Conservation (phyloP, 345 rosid genomes). For the Stellera chamaejasme region DNA sequence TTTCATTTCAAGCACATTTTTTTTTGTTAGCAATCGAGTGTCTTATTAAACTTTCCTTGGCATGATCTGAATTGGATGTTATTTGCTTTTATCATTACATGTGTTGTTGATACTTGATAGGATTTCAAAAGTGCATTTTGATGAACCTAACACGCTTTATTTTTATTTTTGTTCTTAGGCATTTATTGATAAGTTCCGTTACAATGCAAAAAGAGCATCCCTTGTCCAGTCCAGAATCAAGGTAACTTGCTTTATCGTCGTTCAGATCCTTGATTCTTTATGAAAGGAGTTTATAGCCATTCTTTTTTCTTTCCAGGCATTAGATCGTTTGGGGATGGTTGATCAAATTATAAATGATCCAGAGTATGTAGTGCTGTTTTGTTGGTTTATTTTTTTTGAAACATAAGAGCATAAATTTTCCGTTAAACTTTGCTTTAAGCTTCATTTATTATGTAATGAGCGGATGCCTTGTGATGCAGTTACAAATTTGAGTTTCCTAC, state of each 20-base stretch:
- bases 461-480: constrained; percentile 41
- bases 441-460: constrained; percentile 3
- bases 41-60: not conserved
- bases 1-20: not conserved
- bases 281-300: constrained; percentile 5
- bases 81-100: not conserved
- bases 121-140: constrained; percentile 2
- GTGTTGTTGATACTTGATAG: not conserved
- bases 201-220: constrained; percentile 97
- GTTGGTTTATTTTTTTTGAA: constrained; percentile 5
- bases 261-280: not conserved
- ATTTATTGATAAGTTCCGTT: constrained; percentile 97
- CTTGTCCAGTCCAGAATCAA: constrained; percentile 99
- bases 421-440: constrained; percentile 7
- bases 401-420: constrained; percentile 1
- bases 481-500: constrained; percentile 98
- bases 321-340: constrained; percentile 85
- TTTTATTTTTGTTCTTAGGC: constrained; percentile 43
- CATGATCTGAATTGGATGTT: not conserved
- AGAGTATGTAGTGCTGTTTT: constrained; percentile 50
- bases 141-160: constrained; percentile 9
- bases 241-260: constrained; percentile 32
- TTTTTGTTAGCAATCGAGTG: not conserved
- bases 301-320: constrained; percentile 44
- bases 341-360: constrained; percentile 97